Conservation (phyloP, 495 filamentous ascomycete genomes). For the Penicillium pancosmium region DNA sequence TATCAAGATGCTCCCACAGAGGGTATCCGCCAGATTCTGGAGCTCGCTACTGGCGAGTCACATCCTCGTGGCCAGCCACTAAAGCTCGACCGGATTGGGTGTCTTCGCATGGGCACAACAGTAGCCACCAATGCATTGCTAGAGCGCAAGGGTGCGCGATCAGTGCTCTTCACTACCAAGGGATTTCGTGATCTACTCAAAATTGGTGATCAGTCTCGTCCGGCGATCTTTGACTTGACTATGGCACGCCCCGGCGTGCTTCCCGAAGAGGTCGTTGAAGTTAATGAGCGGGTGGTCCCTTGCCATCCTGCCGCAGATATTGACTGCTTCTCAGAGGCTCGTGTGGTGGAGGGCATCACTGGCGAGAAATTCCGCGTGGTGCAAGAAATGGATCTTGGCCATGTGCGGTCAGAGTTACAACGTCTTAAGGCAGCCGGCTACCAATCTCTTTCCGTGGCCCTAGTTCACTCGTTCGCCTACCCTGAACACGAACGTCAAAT, state of each 20-base stretch:
- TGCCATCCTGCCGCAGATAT: constrained; percentile 59
- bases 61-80: constrained; percentile 80
- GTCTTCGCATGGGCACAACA: constrained; percentile 87
- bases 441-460: constrained; percentile 53
- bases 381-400: constrained; percentile 39
- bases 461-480: constrained; percentile 58
- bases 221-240: constrained; percentile 81
- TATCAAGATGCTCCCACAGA: constrained; percentile 89
- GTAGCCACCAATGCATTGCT: constrained; percentile 91
- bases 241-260: constrained; percentile 80
- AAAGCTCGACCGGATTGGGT: constrained; percentile 80
- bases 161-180: constrained; percentile 87
- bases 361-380: constrained; percentile 56
- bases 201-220: constrained; percentile 83
- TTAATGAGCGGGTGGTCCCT: constrained; percentile 71
- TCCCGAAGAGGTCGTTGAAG: constrained; percentile 74
- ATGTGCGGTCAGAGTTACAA: constrained; percentile 46
- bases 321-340: constrained; percentile 53
- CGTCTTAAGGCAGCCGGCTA: constrained; percentile 49
- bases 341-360: constrained; percentile 50
- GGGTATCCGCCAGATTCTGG: constrained; percentile 87
- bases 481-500: constrained; percentile 55
- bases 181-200: constrained; percentile 92
- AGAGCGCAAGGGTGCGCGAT: constrained; percentile 91
- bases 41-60: constrained; percentile 72